These are phyloP conservation scores for button mushroom (Agaricus bisporus) DNA, from an alignment of 768 basidiomycete genomes.

Conservation along the genomic window DNA sequence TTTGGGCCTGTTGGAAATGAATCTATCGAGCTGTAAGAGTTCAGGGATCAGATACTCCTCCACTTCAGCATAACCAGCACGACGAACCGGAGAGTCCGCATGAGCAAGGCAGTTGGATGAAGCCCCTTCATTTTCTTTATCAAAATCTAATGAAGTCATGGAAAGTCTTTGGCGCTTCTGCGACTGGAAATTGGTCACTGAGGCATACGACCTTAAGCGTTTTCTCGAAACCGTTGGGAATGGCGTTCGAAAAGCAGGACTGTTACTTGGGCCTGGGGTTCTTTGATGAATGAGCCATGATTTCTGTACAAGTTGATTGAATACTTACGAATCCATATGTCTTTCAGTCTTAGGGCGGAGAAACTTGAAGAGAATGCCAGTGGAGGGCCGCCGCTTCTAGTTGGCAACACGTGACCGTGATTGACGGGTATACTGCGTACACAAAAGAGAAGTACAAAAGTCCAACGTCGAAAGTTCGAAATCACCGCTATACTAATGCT, in stretches of 20 bases:
- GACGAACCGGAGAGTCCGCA: constrained; percentile 13
- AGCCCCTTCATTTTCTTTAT: constrained; percentile 7
- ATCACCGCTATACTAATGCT: neutral
- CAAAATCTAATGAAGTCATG: constrained; percentile 14
- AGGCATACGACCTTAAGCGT: constrained; percentile 11
- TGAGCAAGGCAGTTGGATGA: constrained; percentile 2
- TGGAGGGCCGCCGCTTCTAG: neutral
- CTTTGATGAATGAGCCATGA: neutral
- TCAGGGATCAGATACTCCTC: neutral
- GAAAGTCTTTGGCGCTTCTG: constrained; percentile 20
- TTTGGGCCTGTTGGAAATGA: constrained; percentile 49
- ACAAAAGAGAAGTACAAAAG: neutral
- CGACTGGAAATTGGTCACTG: constrained; percentile 19
- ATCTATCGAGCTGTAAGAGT: constrained; percentile 49
- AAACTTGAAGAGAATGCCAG: too few species aligned
- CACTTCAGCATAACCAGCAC: neutral
- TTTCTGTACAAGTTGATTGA: neutral
- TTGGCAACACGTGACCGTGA: constrained; percentile 5
- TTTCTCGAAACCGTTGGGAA: constrained; percentile 3
- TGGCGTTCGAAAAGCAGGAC: constrained; percentile 3
- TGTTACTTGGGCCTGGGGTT: neutral
- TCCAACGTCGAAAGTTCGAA: neutral
- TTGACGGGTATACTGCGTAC: neutral
- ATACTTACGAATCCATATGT: constrained; percentile 3
- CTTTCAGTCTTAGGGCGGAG: too few species aligned